Percentiles rank a stretch among this genome's conserved stretches.
Conservation (phyloP, 495 filamentous ascomycete genomes). For the Tetracladium setigerum region DNA sequence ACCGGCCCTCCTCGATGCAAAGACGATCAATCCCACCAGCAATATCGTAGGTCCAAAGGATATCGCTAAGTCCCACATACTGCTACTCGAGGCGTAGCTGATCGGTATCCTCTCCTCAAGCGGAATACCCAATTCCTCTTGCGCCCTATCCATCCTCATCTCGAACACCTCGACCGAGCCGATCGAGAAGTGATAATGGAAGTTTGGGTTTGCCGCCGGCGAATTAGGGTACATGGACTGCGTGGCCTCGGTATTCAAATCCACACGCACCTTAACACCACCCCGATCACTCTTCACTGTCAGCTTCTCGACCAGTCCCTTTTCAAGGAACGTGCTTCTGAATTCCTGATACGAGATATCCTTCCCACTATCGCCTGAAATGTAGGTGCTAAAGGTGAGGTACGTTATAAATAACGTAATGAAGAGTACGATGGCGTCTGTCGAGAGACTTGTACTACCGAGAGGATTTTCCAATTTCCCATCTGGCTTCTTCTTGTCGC, state of each 20-base stretch:
- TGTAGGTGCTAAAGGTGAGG: conserved; percentile 38
- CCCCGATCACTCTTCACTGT: conserved; percentile 53
- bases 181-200: conserved; percentile 91
- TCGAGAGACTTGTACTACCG: conserved; percentile 2
- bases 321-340: conserved; percentile 83
- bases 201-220: conserved; percentile 56
- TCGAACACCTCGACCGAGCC: conserved; percentile 93
- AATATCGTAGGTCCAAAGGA: conserved; percentile 81
- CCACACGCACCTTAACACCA: conserved; percentile 65
- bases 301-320: conserved; percentile 90
- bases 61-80: conserved; percentile 54
- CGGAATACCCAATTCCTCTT: conserved; percentile 79
- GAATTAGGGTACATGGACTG: conserved; percentile 76
- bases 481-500: conserved; percentile 26
- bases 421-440: conserved; percentile 25
- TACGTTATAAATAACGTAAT: conserved; percentile 53
- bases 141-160: conserved; percentile 75
- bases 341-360: conserved; percentile 99
- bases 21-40: conserved; percentile 74
- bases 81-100: conserved; percentile 70
- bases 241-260: conserved; percentile 76
- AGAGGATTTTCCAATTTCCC: conserved; percentile 16
- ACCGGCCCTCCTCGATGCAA: conserved; percentile 55
- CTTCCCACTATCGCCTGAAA: conserved; percentile 56
- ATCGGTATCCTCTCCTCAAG: conserved; percentile 81